A percentile compares a stretch with the other conserved stretches of the same genome.
These are phyloP conservation scores for Elsinoe ampelina DNA, from an alignment of 2,329 filamentous ascomycete genomes.

Conservation along the genomic window DNA sequence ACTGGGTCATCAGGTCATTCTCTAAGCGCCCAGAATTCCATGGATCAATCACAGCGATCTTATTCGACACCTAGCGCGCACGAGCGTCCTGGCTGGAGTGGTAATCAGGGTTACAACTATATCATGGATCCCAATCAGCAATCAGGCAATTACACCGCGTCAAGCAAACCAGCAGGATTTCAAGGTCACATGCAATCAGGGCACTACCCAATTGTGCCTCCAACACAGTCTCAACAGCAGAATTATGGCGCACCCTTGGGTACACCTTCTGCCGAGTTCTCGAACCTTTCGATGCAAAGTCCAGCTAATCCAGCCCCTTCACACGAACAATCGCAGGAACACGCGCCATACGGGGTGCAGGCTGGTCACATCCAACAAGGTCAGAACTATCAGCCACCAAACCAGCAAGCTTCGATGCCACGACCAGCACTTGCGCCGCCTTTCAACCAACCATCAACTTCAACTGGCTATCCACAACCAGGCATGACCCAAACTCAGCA, in stretches of 20 bases:
- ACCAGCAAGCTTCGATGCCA: constrained; percentile 4
- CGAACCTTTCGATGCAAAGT: constrained; percentile 13
- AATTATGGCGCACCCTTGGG: constrained; percentile 1
- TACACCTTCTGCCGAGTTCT: constrained; percentile 12
- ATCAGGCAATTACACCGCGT: constrained; percentile 3
- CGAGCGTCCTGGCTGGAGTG: constrained; percentile 8
- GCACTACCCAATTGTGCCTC: background rate
- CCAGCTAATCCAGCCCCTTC: constrained; percentile 4
- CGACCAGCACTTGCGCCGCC: constrained; percentile 2
- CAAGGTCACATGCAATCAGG: background rate
- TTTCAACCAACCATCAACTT: background rate
- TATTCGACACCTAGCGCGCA: constrained; percentile 9
- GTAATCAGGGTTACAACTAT: background rate
- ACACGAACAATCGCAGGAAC: constrained; percentile 2
- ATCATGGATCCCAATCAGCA: constrained; percentile 11
- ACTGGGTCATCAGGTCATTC: background rate
- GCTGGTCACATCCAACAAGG: constrained; percentile 2
- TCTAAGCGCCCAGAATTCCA: background rate
- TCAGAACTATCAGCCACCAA: background rate
- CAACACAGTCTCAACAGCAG: background rate
- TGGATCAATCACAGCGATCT: background rate
- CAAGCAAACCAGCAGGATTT: constrained; percentile 1
- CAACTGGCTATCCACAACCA: constrained; percentile 10
- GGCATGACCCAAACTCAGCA: constrained; percentile 5
- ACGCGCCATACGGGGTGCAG: constrained; percentile 5